Base-by-base conservation (phyloP, 2,329 filamentous ascomycete species). In the Ophiocordyceps australis region DNA sequence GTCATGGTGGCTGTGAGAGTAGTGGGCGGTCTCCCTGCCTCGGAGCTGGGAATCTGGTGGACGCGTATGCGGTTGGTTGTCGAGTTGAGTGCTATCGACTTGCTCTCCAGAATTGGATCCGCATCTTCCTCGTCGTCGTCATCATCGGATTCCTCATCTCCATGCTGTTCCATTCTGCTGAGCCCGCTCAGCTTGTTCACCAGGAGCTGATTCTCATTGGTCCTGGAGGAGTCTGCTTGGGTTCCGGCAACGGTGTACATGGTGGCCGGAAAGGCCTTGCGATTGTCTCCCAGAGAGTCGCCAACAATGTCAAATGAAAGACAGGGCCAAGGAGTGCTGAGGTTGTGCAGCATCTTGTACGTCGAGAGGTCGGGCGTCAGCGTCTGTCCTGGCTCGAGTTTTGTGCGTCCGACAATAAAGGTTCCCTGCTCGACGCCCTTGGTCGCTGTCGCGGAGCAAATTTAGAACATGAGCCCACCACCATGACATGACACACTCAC, bases 381-480 rank as follows among this genome's bases (percentile, higher is more conserved):
- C 5, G 82, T 85, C 59, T 95, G 83, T 40, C 83, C 86, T 9
- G 82, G 74, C 35, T 82, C 81, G 35, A 95, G 67, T 57, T 89
- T 86, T 50, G 83, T 82, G 42, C 89, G 72, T 35, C 89, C 89
- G 37, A 92, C 83, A 41, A 98, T 94, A 53, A 95, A 98, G 21
- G 83, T 92, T 48, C 79, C 75, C 44, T 86, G 78, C 53, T 95
- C 86, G 27, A 94, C 70, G 22, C 94, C 80, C 85, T 94, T 95
- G 25, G 74, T 78, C 42, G 17, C 6, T 16, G 20, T n/a, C 11
- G 9, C 16, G n/a, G n/a, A n/a, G n/a, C n/a, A n/a, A n/a, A n/a
- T n/a, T n/a, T n/a, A n/a, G n/a, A n/a, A n/a, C n/a, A n/a, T n/a
- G n/a, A n/a, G n/a, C n/a, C n/a, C n/a, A n/a, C n/a, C n/a, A n/a